Evolutionary conservation across 2,329 filamentous ascomycete genomes (phyloP).

Genomic region (Myotisia sp.): DNA sequence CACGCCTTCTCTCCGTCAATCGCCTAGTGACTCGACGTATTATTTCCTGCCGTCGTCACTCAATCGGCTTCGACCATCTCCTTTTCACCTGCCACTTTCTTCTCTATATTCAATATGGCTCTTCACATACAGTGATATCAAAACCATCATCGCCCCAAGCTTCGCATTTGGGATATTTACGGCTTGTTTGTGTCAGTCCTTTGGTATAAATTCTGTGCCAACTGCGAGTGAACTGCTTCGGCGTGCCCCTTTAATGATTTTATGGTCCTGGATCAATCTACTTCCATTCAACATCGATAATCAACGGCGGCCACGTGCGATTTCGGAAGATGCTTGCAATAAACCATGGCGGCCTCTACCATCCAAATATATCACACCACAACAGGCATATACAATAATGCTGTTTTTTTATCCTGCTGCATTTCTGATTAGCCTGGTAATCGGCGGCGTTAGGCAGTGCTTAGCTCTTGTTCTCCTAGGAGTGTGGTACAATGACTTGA

Average conservation of each 20-base stretch:
- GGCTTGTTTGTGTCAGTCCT: constrained; percentile 14
- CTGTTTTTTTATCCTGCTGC: constrained; percentile 15
- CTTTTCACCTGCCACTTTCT: not conserved
- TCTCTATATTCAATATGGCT: constrained; percentile 11
- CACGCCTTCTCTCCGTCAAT: too few species aligned
- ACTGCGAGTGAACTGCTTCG: constrained; percentile 8
- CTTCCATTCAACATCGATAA: constrained; percentile 29
- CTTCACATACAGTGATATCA: constrained; percentile 15
- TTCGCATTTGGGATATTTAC: constrained; percentile 18
- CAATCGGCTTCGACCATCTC: not conserved
- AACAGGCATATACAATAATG: constrained; percentile 15
- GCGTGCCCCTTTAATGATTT: constrained; percentile 8
- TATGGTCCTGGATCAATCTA: constrained; percentile 21
- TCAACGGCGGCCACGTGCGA: constrained; percentile 23
- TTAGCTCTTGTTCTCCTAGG: constrained; percentile 21
- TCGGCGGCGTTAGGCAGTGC: constrained; percentile 18
- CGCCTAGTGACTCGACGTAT: too few species aligned
- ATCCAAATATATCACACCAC: constrained; percentile 14
- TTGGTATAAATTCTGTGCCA: not conserved
- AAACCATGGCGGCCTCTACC: constrained; percentile 28
- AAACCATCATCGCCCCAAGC: constrained; percentile 15
- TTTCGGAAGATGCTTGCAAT: constrained; percentile 29
- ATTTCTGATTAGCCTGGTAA: constrained; percentile 12
- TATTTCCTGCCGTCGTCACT: too few species aligned
- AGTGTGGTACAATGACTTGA: constrained; percentile 32